A percentile compares a stretch with the other conserved stretches of the same genome.
These are phyloP conservation scores for Aspergillus diversus DNA, from an alignment of 495 filamentous ascomycete genomes.

Conservation along the genomic window DNA sequence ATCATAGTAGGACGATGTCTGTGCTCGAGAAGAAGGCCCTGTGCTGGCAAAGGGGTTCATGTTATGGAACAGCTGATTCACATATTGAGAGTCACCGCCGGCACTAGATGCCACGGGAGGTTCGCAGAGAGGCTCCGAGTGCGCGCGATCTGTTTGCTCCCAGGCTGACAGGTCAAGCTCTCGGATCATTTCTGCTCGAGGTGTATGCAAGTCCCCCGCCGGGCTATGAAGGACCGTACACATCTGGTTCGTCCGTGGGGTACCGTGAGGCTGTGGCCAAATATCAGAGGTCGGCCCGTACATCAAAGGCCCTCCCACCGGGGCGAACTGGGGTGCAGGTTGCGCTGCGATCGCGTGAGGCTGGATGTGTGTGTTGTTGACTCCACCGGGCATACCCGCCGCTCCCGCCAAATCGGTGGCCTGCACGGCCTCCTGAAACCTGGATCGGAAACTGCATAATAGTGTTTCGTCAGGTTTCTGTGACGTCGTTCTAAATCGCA, in stretches of 20 bases:
- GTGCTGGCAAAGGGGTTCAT: background rate
- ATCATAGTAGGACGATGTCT: background rate
- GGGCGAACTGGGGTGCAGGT: too few relatives aligned
- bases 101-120: background rate
- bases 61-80: background rate
- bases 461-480: too few relatives aligned
- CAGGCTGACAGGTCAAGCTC: slow-evolving; percentile 81
- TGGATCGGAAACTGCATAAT: too few relatives aligned
- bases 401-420: too few relatives aligned
- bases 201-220: slow-evolving; percentile 89
- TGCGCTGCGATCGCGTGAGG: too few relatives aligned
- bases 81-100: background rate
- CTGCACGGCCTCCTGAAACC: too few relatives aligned
- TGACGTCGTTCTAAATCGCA: too few relatives aligned
- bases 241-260: slow-evolving; percentile 23
- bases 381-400: too few relatives aligned
- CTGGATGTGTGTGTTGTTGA: too few relatives aligned
- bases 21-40: background rate
- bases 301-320: too few relatives aligned
- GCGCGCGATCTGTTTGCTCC: slow-evolving; percentile 52
- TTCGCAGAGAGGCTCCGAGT: slow-evolving; percentile 4
- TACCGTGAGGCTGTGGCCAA: background rate
- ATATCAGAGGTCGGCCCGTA: too few relatives aligned
- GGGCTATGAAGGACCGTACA: slow-evolving; percentile 80
- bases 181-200: slow-evolving; percentile 72